Percentiles rank a stretch among this genome's conserved stretches.
phyloP scores from a whole-genome alignment of 345 rosid species.

The Citrus reticulata region DNA sequence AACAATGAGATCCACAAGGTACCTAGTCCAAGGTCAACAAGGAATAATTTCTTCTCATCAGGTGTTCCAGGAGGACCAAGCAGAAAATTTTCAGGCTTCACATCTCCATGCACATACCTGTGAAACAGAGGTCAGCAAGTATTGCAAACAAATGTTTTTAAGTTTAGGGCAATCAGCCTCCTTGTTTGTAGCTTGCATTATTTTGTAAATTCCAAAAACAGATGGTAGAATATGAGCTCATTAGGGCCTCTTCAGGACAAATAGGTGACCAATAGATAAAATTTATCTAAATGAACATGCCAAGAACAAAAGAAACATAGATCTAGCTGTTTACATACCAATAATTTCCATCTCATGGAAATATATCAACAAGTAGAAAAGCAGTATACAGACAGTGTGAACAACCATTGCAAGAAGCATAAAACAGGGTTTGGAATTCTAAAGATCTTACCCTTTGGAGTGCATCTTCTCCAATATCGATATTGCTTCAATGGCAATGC shows the following conservation, averaged over 20 bases:
- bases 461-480: conserved; percentile 75
- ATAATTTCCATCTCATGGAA: neutral
- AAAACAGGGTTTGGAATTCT: neutral
- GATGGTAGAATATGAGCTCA: neutral
- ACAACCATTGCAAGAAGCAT: neutral
- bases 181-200: neutral
- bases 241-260: neutral
- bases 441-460: conserved; percentile 50
- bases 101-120: conserved; percentile 79
- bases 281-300: neutral
- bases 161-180: neutral
- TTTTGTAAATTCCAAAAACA: neutral
- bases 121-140: neutral
- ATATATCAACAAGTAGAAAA: neutral
- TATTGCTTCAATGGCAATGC: conserved; percentile 75
- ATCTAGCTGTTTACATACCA: neutral
- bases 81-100: conserved; percentile 76
- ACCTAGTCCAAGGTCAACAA: conserved; percentile 80
- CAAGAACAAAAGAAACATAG: neutral
- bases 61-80: conserved; percentile 61
- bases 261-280: neutral
- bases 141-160: neutral
- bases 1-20: conserved; percentile 3
- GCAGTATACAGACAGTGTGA: neutral
- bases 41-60: conserved; percentile 56